phyloP scores from a whole-genome alignment of 106 monocot species.

The Acorus calamus region DNA sequence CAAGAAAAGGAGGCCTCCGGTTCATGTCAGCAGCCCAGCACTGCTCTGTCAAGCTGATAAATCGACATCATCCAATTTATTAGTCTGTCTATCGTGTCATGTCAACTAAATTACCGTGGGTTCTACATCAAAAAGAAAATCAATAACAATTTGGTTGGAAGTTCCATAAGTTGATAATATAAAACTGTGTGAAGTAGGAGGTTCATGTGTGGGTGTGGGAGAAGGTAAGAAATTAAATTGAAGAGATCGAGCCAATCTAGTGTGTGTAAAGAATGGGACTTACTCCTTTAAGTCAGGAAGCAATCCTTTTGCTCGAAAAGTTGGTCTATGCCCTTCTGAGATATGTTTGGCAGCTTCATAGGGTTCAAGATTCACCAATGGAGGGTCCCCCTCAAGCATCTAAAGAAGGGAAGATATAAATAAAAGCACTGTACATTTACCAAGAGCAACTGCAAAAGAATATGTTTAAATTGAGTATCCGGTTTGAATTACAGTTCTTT shows the following conservation, averaged over 20 bases:
- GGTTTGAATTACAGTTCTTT: not conserved
- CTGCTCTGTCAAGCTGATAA: conserved; percentile 54
- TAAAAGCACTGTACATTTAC: not conserved
- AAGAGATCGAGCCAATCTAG: no score
- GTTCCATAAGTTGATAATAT: no score
- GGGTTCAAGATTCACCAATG: conserved; percentile 78
- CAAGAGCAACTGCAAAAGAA: not conserved
- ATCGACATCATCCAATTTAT: no score
- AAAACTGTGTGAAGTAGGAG: no score
- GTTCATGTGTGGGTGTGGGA: not conserved
- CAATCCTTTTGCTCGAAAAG: conserved; percentile 60
- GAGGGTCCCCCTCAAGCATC: conserved; percentile 98
- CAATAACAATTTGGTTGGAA: no score
- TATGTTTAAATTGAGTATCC: not conserved
- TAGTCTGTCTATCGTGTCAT: no score
- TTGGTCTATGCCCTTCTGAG: conserved; percentile 67
- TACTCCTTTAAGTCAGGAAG: conserved; percentile 72
- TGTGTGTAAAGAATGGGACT: conserved; percentile 8
- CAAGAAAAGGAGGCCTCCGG: conserved; percentile 68
- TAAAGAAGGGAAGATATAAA: conserved; percentile 8
- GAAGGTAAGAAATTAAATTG: not conserved
- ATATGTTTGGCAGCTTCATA: conserved; percentile 86
- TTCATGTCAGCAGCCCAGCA: conserved; percentile 82
- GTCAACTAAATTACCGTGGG: no score
- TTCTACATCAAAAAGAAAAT: no score